phyloP scores from a whole-genome alignment of 768 basidiomycete species.

The Megacollybia marginata region DNA sequence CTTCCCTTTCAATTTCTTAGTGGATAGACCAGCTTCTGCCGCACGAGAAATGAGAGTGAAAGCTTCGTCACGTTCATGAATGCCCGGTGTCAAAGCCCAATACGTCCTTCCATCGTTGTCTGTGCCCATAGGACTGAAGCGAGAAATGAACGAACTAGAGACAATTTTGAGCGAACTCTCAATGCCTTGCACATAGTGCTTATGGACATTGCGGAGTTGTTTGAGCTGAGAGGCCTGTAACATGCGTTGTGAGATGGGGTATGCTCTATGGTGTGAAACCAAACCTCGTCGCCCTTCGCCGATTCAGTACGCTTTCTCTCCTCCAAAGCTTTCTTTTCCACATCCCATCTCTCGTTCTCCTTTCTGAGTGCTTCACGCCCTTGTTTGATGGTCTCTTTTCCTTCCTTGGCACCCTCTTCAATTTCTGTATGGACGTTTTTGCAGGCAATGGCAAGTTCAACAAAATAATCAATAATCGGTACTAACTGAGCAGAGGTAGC shows the following conservation, averaged over 20 bases:
- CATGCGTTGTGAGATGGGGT: not conserved
- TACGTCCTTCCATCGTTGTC: conserved; percentile 64
- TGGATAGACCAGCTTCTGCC: conserved; percentile 6
- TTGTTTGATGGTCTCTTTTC: conserved; percentile 44
- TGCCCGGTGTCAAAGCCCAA: conserved; percentile 57
- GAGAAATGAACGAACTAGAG: conserved; percentile 35
- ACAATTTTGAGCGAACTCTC: conserved; percentile 52
- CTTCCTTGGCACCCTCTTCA: conserved; percentile 48
- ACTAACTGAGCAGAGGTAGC: conserved; percentile 53
- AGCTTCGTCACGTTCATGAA: conserved; percentile 48
- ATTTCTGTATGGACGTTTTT: conserved; percentile 48
- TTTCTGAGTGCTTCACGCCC: conserved; percentile 44
- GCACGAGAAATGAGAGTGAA: conserved; percentile 26
- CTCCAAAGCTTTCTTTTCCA: conserved; percentile 27
- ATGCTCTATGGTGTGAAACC: not conserved
- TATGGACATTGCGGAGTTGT: conserved; percentile 39
- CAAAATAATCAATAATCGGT: conserved; percentile 55
- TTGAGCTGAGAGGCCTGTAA: conserved; percentile 28
- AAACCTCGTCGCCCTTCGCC: not conserved
- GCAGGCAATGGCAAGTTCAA: conserved; percentile 41
- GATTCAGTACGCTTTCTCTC: conserved; percentile 6
- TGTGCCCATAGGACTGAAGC: conserved; percentile 57
- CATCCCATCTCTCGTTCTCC: conserved; percentile 56
- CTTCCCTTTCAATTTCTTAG: conserved; percentile 29
- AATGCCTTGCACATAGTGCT: conserved; percentile 36